A percentile compares a stretch with the other conserved stretches of the same genome.
Evolutionary conservation across 2,329 filamentous ascomycete genomes (phyloP).

Genomic region (Clarireedia monteithiana): DNA sequence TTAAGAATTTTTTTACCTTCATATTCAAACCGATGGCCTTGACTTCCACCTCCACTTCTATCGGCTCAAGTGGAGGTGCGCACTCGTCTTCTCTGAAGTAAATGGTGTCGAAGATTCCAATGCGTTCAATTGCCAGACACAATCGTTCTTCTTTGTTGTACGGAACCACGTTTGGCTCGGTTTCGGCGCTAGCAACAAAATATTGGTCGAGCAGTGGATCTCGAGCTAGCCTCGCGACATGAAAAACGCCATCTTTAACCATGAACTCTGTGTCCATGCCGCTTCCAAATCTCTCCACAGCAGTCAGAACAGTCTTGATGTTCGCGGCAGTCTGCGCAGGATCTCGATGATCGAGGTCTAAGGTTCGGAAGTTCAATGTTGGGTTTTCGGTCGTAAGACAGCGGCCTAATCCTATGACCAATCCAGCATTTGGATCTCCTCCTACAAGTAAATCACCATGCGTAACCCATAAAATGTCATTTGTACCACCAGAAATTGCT

Average conservation of each 20-base stretch:
- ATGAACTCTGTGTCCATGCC: constrained; percentile 4
- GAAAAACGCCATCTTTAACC: not conserved
- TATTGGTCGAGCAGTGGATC: constrained; percentile 2
- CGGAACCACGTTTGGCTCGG: not conserved
- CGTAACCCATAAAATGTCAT: constrained; percentile 8
- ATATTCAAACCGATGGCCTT: constrained; percentile 3
- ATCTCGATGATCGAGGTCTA: constrained; percentile 7
- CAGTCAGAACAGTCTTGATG: not conserved
- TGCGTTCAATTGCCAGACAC: not conserved
- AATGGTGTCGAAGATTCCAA: constrained; percentile 9
- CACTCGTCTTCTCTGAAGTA: not conserved
- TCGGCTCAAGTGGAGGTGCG: not conserved
- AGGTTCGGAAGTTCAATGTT: constrained; percentile 8
- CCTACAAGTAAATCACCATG: constrained; percentile 4
- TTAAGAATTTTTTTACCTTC: not conserved
- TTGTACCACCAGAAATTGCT: not conserved
- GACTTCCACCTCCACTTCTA: constrained; percentile 1
- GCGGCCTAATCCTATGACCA: constrained; percentile 7
- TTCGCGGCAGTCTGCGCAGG: not conserved
- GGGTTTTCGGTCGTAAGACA: constrained; percentile 12
- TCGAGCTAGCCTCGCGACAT: constrained; percentile 11
- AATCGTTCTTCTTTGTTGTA: not conserved
- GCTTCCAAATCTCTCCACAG: not conserved
- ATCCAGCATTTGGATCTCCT: not conserved
- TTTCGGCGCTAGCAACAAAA: constrained; percentile 10